These are phyloP conservation scores for Aspergillus nanangensis DNA, from an alignment of 495 filamentous ascomycete species.

Conservation along the genomic window DNA sequence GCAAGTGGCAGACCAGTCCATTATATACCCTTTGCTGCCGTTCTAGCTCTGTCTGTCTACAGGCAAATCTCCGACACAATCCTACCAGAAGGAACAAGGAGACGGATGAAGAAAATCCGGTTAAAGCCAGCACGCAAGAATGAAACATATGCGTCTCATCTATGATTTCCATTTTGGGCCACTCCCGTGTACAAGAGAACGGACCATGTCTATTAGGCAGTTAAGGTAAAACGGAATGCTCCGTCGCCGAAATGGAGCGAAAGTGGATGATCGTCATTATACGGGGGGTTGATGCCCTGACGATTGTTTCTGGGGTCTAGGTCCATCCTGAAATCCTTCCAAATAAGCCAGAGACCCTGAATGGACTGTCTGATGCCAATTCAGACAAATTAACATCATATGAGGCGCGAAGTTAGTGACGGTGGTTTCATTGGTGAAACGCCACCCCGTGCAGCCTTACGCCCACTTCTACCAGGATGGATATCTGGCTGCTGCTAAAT, in stretches of 20 bases:
- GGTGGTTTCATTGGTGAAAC: no score
- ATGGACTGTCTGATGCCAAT: background rate
- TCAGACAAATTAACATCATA: background rate
- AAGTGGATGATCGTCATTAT: slow-evolving; percentile 12
- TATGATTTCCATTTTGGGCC: no score
- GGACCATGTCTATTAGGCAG: background rate
- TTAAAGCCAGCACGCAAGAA: slow-evolving; percentile 3
- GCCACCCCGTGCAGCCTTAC: background rate
- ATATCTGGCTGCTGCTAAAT: background rate
- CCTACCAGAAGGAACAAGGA: slow-evolving; percentile 7
- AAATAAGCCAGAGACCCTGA: background rate
- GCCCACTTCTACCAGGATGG: background rate
- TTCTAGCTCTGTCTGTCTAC: background rate
- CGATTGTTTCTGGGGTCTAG: background rate
- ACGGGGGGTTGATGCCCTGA: background rate
- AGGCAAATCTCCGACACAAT: background rate
- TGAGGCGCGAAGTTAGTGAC: no score
- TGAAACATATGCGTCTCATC: no score
- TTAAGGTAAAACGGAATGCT: slow-evolving; percentile 5
- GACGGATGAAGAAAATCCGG: background rate
- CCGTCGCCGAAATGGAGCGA: slow-evolving; percentile 13
- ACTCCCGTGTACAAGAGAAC: no score
- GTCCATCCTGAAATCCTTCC: background rate
- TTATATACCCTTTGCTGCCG: no score
- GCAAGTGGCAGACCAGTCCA: no score